A percentile compares a stretch with the other conserved stretches of the same genome.
These are phyloP conservation scores for Quercus cerris DNA, from an alignment of 306 rosid genomes.

Conservation along the genomic window DNA sequence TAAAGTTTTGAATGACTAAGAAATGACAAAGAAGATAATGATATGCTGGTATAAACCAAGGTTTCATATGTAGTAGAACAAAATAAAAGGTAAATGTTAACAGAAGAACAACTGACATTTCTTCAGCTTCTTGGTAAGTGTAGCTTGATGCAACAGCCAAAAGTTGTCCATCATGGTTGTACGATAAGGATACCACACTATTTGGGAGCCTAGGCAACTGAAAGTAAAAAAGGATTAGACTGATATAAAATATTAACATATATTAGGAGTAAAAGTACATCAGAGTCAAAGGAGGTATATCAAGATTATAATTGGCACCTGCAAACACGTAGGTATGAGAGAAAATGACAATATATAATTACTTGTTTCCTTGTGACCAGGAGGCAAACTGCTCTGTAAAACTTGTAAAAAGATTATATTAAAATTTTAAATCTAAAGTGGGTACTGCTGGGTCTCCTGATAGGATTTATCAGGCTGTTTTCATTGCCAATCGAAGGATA, in stretches of 20 bases:
- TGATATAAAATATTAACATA: not conserved
- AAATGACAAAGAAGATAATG: not conserved
- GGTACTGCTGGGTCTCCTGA: not conserved
- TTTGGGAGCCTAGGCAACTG: slow-evolving; percentile 70
- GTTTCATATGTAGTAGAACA: slow-evolving; percentile 1
- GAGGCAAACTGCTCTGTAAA: not conserved
- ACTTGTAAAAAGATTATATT: not conserved
- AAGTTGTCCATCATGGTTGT: slow-evolving; percentile 62
- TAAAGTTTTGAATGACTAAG: not conserved
- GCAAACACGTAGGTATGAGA: not conserved
- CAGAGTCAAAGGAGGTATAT: not conserved
- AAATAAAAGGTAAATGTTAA: not conserved
- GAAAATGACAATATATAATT: not conserved
- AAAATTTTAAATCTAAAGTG: not conserved
- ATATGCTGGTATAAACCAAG: not conserved
- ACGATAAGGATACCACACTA: slow-evolving; percentile 72
- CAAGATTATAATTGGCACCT: not conserved
- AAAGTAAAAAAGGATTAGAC: slow-evolving; percentile 21
- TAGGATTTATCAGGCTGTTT: not conserved
- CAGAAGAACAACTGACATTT: slow-evolving; percentile 46
- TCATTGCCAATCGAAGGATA: not conserved
- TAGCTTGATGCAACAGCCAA: slow-evolving; percentile 84
- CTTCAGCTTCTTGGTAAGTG: slow-evolving; percentile 73
- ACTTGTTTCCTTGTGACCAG: not conserved
- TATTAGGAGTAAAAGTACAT: not conserved